Base-by-base conservation (phyloP, 1,284 basidiomycete genomes). In the Pseudozyma tsukubaensis region DNA sequence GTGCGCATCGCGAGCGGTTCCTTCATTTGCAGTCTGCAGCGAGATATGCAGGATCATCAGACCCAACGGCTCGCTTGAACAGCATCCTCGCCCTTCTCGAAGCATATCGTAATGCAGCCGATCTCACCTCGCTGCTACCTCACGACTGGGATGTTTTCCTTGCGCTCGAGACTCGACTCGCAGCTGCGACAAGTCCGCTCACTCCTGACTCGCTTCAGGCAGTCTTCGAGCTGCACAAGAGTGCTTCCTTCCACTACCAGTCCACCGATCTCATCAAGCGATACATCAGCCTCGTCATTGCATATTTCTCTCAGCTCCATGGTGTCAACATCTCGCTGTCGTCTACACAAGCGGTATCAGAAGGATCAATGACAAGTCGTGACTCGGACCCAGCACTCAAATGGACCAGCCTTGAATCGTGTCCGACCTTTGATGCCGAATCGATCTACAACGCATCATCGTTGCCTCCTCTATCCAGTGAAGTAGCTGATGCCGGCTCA, bases 201-300 rank as follows among this genome's bases (percentile, higher is more conserved):
- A 59, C 53, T 4, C 58, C 67, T 3, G 67, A 52, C 12, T 56
- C 67, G 34, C 61, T 70, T 10, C 67, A 57, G 11, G 35, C 48
- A 0, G 24, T 78, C 3, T 61, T 77, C 10, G 65, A 64, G 14
- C 45, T 77, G 42, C 78, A 80, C 48, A 58, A 66, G n/a, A 40
- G 56, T 32, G 66, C 69, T 16, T 59, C 50, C 1, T 21, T 47
- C 3, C 61, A 69, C 21, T 47, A 56, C 12, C 35, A 59, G 0
- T 69, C 63, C 7, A 45, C 50, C 13, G 36, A 50, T 6, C 57
- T 78, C 21, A 69, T 64, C 54, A 59, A 64, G 32, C 50, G 74
- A 29, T 77, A 66, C 42, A 60, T 78, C 18, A 62, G 67, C 45
- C 42, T 78, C 11, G 37, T 48, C n/a, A 47, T 54, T 8, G 59